Percentiles rank a stretch among this genome's conserved stretches.
Conservation (phyloP, 2,329 filamentous ascomycete species). For the Orbilia blumenaviensis region DNA sequence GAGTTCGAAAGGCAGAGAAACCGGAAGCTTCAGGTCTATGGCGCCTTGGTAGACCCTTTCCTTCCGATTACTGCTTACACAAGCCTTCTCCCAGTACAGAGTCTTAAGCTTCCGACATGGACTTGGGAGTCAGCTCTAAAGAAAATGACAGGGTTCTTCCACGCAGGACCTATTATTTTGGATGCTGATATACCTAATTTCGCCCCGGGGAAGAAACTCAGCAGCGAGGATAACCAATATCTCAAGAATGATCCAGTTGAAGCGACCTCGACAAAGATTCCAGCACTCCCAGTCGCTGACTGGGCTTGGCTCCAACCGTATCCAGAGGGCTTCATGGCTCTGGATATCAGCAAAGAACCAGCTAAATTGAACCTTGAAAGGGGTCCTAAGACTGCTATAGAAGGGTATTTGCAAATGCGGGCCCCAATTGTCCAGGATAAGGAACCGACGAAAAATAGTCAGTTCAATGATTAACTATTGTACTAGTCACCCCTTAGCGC, state of each 20-base stretch:
- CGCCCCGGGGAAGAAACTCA: not conserved
- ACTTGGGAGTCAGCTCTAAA: constrained; percentile 61
- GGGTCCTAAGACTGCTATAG: constrained; percentile 58
- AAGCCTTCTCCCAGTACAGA: constrained; percentile 59
- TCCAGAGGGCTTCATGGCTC: constrained; percentile 35
- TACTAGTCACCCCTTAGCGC: too few relatives aligned
- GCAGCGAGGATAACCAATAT: constrained; percentile 9
- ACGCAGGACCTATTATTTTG: constrained; percentile 60
- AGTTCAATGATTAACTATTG: too few relatives aligned
- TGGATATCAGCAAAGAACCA: constrained; percentile 55
- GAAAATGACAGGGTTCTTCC: constrained; percentile 63
- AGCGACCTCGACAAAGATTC: not conserved
- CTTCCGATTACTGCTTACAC: constrained; percentile 60
- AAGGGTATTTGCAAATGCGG: constrained; percentile 29
- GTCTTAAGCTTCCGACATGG: constrained; percentile 60
- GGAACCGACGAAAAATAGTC: not conserved
- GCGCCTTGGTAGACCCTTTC: constrained; percentile 62
- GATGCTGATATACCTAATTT: constrained; percentile 55
- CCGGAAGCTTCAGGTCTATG: constrained; percentile 52
- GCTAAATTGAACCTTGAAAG: constrained; percentile 56
- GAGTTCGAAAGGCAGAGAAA: not conserved
- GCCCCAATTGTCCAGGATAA: constrained; percentile 1
- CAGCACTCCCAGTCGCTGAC: constrained; percentile 48
- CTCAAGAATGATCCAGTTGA: not conserved
- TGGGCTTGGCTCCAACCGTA: constrained; percentile 61